phyloP scores from a whole-genome alignment of 2,329 filamentous ascomycete species.

The Trichoderma koningii region DNA sequence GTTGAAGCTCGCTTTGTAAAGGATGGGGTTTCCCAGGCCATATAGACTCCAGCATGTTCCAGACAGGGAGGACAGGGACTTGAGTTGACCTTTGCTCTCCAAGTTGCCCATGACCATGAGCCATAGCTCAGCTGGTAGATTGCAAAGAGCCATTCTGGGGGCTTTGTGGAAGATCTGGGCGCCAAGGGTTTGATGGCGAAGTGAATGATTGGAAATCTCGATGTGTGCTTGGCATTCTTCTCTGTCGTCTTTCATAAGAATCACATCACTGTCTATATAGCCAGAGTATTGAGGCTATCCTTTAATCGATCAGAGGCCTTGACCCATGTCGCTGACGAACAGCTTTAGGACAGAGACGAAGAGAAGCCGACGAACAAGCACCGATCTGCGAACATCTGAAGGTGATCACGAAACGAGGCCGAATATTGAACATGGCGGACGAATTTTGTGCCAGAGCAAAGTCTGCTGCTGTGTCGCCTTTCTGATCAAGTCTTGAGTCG shows the following conservation, averaged over 20 bases:
- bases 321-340: no score
- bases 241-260: not conserved
- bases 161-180: not conserved
- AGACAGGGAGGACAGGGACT: not conserved
- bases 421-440: no score
- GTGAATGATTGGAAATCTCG: not conserved
- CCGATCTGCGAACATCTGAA: no score
- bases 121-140: not conserved
- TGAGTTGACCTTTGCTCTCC: not conserved
- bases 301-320: no score
- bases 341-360: no score
- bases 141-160: not conserved
- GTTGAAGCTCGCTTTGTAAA: not conserved
- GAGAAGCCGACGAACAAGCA: no score
- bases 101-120: not conserved
- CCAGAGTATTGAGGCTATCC: no score
- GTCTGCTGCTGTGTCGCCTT: no score
- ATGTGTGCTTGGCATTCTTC: not conserved
- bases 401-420: no score
- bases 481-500: no score
- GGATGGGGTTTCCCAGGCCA: not conserved
- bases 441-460: no score
- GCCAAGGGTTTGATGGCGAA: not conserved
- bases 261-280: not conserved
- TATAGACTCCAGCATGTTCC: not conserved